These are phyloP conservation scores for Cladosporium sp. DNA, from an alignment of 2,329 filamentous ascomycete genomes.

Conservation along the genomic window DNA sequence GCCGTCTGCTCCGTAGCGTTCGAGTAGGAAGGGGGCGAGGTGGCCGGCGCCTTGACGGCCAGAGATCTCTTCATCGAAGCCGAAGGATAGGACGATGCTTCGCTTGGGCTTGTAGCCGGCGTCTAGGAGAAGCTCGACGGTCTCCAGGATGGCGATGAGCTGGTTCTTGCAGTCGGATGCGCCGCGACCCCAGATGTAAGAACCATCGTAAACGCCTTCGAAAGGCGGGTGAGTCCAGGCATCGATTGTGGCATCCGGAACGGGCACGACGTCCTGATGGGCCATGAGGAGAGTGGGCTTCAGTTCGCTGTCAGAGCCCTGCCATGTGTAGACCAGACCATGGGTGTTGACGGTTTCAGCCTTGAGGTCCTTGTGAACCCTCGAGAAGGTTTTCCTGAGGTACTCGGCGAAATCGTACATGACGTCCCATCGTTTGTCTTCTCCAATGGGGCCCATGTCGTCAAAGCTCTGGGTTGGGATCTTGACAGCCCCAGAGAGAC, in stretches of 20 bases:
- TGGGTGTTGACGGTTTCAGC: slow-evolving; percentile 58
- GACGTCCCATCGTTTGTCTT: slow-evolving; percentile 53
- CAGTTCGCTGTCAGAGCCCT: slow-evolving; percentile 50
- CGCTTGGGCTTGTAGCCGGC: slow-evolving; percentile 50
- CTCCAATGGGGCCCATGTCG: slow-evolving; percentile 50
- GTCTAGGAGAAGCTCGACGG: slow-evolving; percentile 52
- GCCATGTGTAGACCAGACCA: slow-evolving; percentile 57
- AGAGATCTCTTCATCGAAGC: slow-evolving; percentile 62
- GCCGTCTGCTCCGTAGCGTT: slow-evolving; percentile 54
- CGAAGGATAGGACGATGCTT: slow-evolving; percentile 58
- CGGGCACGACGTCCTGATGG: slow-evolving; percentile 56
- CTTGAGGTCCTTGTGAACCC: slow-evolving; percentile 32
- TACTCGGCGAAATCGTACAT: slow-evolving; percentile 50
- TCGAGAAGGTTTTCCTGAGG: slow-evolving; percentile 50
- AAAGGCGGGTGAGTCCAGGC: slow-evolving; percentile 54
- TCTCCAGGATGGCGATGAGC: slow-evolving; percentile 50
- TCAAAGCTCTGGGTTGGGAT: slow-evolving; percentile 55
- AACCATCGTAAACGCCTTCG: slow-evolving; percentile 50
- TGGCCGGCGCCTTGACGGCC: slow-evolving; percentile 53
- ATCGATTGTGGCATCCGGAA: slow-evolving; percentile 39
- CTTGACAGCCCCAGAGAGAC: slow-evolving; percentile 53
- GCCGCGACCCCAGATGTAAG: slow-evolving; percentile 53
- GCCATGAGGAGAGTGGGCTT: slow-evolving; percentile 53
- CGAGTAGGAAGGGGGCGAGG: slow-evolving; percentile 48
- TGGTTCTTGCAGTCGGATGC: slow-evolving; percentile 54